These are phyloP conservation scores for Cornus kousa DNA, from an alignment of 148 eudicot genomes.

Conservation along the genomic window DNA sequence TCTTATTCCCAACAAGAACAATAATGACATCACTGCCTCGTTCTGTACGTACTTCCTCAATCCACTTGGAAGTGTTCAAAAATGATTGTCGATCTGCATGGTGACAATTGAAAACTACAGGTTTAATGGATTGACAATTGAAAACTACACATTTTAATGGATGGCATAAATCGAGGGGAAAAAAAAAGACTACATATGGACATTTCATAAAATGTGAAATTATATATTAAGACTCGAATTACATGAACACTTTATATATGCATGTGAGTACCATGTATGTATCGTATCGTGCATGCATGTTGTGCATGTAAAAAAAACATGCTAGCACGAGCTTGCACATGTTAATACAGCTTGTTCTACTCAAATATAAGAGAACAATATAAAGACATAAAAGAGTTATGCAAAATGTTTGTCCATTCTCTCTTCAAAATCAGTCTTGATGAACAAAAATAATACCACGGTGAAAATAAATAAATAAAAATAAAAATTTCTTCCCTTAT, in stretches of 20 bases:
- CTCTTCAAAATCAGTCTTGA: background rate
- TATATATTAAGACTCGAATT: background rate
- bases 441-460: background rate
- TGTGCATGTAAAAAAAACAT: background rate
- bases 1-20: slow-evolving; percentile 88
- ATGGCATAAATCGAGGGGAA: background rate
- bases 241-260: background rate
- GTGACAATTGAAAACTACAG: background rate
- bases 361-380: background rate
- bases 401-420: background rate
- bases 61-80: slow-evolving; percentile 83
- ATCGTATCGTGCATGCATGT: no score
- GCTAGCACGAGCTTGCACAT: background rate
- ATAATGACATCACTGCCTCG: slow-evolving; percentile 84
- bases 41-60: slow-evolving; percentile 82
- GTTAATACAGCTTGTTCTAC: background rate
- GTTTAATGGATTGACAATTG: background rate
- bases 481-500: background rate
- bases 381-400: background rate
- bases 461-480: background rate
- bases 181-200: background rate
- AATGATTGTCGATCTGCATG: slow-evolving; percentile 81
- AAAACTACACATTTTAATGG: background rate
- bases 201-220: background rate
- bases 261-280: background rate